These are phyloP conservation scores for Breviolum minutum DNA, from an alignment of 73 alveolate species.

Conservation along the genomic window DNA sequence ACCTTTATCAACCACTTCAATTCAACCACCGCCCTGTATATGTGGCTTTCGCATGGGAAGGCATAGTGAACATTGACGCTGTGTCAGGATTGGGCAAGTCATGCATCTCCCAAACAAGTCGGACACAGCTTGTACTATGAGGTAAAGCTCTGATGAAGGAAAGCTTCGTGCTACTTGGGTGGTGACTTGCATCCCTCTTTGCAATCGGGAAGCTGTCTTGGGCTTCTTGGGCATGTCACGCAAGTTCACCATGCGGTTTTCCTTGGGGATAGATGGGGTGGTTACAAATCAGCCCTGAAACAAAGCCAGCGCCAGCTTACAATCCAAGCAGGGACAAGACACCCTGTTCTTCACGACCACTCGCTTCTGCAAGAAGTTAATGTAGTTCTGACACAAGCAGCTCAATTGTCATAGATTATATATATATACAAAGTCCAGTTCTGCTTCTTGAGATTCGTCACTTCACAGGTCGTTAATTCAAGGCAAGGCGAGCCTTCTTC, in stretches of 20 bases:
- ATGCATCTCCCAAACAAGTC: too few species aligned
- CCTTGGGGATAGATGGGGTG: background rate
- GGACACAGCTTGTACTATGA: too few species aligned
- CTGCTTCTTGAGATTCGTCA: background rate
- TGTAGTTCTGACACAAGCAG: background rate
- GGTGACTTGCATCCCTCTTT: background rate
- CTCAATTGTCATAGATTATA: background rate
- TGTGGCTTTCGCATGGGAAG: too few species aligned
- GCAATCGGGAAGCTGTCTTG: slow-evolving; percentile 1
- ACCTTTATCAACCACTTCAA: too few species aligned
- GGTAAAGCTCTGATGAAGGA: too few species aligned
- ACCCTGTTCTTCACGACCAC: slow-evolving; percentile 32
- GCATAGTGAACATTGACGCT: too few species aligned
- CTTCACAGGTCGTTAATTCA: background rate
- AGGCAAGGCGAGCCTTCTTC: slow-evolving; percentile 13
- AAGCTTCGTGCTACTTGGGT: too few species aligned
- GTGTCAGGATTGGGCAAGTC: too few species aligned
- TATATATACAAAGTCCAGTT: background rate
- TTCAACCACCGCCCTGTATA: too few species aligned
- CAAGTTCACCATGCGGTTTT: slow-evolving; percentile 65
- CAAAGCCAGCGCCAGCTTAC: background rate
- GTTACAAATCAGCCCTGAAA: background rate
- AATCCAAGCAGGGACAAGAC: background rate
- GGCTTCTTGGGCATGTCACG: slow-evolving; percentile 81
- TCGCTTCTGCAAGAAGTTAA: slow-evolving; percentile 59